Conservation (phyloP, 257 asterid species). For the Coffea eugenioides region DNA sequence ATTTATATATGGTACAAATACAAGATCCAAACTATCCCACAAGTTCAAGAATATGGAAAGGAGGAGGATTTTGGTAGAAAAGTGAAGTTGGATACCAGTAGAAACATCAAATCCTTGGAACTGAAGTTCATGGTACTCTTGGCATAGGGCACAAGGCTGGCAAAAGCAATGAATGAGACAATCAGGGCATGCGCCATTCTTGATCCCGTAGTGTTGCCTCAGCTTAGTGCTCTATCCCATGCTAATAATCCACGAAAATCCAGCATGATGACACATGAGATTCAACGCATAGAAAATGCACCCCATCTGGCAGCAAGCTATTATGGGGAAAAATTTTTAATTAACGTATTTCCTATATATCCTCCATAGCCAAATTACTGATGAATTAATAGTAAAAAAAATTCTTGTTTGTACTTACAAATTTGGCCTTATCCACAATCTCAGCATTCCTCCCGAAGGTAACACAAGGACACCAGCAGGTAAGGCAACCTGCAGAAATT, state of each 20-base stretch:
- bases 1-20: too few species aligned
- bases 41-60: too few species aligned
- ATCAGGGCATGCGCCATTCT: background rate
- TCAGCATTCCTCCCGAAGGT: background rate
- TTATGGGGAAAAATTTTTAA: too few species aligned
- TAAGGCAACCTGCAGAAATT: background rate
- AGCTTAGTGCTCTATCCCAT: background rate
- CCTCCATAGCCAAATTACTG: too few species aligned
- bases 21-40: too few species aligned
- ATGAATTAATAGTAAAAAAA: too few species aligned
- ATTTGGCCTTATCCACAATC: background rate
- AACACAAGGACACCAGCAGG: background rate
- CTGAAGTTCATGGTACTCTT: constrained; percentile 9
- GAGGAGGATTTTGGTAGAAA: too few species aligned
- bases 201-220: background rate
- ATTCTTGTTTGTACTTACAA: background rate
- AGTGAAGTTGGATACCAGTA: background rate
- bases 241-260: background rate
- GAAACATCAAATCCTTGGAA: constrained; percentile 4
- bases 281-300: background rate
- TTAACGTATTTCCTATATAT: background rate
- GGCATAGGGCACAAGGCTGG: constrained; percentile 10
- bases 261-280: background rate
- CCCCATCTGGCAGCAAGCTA: background rate
- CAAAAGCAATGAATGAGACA: constrained; percentile 10